phyloP scores from a whole-genome alignment of 805 yeast species.

The Kodamaea restingae region DNA sequence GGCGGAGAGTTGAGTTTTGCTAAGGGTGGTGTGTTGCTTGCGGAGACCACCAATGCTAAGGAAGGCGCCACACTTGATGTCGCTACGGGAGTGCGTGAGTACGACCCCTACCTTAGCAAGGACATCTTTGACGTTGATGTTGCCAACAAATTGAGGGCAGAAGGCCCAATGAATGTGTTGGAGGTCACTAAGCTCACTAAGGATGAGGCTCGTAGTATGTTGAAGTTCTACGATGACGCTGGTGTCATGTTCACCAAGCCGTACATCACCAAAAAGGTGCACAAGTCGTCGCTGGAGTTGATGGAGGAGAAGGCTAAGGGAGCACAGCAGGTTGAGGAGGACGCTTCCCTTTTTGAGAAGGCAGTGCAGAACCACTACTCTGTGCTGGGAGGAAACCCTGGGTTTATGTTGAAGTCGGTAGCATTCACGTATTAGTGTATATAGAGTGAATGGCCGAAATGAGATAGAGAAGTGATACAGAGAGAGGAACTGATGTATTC shows the following conservation, averaged over 20 bases:
- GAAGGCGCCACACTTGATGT: conserved; percentile 54
- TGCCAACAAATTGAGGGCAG: conserved; percentile 42
- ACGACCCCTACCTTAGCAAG: conserved; percentile 53
- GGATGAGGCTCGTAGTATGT: conserved; percentile 27
- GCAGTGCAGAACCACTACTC: conserved; percentile 27
- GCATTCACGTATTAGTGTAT: conserved; percentile 16
- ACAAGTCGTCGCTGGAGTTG: conserved; percentile 9
- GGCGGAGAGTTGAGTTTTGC: conserved; percentile 50
- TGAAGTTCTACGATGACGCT: conserved; percentile 28
- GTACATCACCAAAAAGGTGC: conserved; percentile 26
- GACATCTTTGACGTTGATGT: conserved; percentile 51
- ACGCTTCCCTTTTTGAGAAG: conserved; percentile 26
- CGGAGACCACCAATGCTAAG: conserved; percentile 53
- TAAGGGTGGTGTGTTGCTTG: conserved; percentile 62
- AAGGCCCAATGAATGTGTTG: conserved; percentile 30
- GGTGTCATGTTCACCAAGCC: conserved; percentile 34
- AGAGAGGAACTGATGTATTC: background rate
- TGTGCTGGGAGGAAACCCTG: conserved; percentile 40
- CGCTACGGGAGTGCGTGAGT: conserved; percentile 49
- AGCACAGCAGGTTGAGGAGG: conserved; percentile 12
- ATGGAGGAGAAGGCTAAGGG: background rate
- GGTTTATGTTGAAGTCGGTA: conserved; percentile 29
- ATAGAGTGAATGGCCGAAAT: conserved; percentile 5
- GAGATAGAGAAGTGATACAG: background rate
- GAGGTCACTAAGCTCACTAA: conserved; percentile 26